Evolutionary conservation across 345 rosid genomes (phyloP), one percentile per base, ranked within the genome.

Genomic region (Hevea brasiliensis): DNA sequence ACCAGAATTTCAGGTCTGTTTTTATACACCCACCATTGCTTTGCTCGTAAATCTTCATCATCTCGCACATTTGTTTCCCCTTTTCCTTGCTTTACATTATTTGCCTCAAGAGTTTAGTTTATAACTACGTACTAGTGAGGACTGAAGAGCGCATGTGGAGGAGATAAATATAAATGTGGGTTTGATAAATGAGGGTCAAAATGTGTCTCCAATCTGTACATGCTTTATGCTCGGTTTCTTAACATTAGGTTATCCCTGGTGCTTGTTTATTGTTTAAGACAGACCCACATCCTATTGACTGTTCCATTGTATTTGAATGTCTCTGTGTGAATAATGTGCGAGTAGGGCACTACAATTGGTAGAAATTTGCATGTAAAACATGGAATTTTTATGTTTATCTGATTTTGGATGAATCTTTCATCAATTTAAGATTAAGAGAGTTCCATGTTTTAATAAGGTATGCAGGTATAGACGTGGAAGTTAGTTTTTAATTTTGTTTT

Each of bases 111-210:
- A 23, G 35, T 9, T n/a, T 18, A 7, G 59, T 18, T 20, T 27
- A 55, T 53, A 20, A 47, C 15, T 27, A 24, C 3, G 18, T 13
- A 29, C 27, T 65, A 50, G 71, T 18, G 20, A 32, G 4, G 37
- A 32, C 37, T 65, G 67, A 20, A 55, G 68, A 29, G 60, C 68
- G 50, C 26, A 13, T 62, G 59, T 3, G 10, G 53, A 11, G 17
- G n/a, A 63, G 47, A 51, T 32, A 58, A 71, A 47, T 64, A 24
- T 35, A 45, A 12, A 56, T 23, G 68, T 67, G 55, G 61, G 70
- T 72, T 72, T 47, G 8, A 45, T 3, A 65, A 63, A 32, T 56
- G 68, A 63, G 27, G 27, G 29, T 41, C 23, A 27, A 50, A 40
- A 26, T 17, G 50, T 41, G 14, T 62, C 20, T 37, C 23, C 21